A percentile compares a stretch with the other conserved stretches of the same genome.
Evolutionary conservation across 495 filamentous ascomycete species (phyloP).

Genomic region (Aspergillus cavernicola): DNA sequence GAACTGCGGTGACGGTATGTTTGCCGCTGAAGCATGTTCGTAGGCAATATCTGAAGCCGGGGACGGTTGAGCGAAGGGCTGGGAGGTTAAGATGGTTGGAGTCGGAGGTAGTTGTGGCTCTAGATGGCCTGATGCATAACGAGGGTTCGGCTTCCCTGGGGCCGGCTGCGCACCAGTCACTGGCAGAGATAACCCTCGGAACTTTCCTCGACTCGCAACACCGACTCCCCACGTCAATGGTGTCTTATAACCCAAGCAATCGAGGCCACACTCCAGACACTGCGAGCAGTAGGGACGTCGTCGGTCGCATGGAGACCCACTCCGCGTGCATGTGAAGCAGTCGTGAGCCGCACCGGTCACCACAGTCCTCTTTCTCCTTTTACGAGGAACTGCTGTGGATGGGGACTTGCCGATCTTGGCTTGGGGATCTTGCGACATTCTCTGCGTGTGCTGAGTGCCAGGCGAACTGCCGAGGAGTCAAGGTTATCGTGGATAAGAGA

Average conservation of each 20-base stretch:
- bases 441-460: background rate
- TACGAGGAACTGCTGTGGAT: conserved; percentile 45
- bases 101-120: background rate
- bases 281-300: conserved; percentile 92
- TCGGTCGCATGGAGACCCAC: conserved; percentile 81
- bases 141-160: conserved; percentile 13
- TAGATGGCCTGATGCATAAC: background rate
- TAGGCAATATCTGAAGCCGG: background rate
- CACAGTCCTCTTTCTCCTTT: conserved; percentile 82
- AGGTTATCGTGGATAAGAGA: conserved; percentile 5
- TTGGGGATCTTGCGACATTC: conserved; percentile 25
- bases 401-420: conserved; percentile 28
- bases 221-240: conserved; percentile 97
- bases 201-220: conserved; percentile 93
- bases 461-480: background rate
- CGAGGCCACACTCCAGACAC: conserved; percentile 85
- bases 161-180: conserved; percentile 48
- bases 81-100: background rate
- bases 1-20: background rate
- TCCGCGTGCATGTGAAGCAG: conserved; percentile 89
- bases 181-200: conserved; percentile 82
- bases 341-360: conserved; percentile 89
- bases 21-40: background rate
- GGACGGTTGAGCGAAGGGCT: background rate
- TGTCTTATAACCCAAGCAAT: conserved; percentile 96